A percentile compares a stretch with the other conserved stretches of the same genome.
Evolutionary conservation across 2,329 filamentous ascomycete genomes (phyloP).

Genomic region (Ascochyta rabiei): DNA sequence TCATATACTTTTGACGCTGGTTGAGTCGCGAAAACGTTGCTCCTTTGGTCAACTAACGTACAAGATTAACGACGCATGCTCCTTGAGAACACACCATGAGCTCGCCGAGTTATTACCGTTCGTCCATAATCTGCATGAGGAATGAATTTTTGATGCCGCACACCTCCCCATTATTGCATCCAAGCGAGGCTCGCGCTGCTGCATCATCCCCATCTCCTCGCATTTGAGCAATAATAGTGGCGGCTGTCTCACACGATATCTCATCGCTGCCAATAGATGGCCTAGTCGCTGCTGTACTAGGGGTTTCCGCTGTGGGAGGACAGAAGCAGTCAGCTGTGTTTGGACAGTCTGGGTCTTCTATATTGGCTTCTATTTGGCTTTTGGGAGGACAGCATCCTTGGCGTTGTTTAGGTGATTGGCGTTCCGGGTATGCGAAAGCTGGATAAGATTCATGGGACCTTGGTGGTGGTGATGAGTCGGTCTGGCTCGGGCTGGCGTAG

Average conservation of each 20-base stretch:
- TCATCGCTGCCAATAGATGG: conserved; percentile 12
- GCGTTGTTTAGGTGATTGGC: background rate
- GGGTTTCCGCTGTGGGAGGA: conserved; percentile 13
- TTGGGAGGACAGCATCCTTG: conserved; percentile 8
- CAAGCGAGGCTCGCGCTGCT: conserved; percentile 26
- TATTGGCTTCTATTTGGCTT: background rate
- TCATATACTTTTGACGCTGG: background rate
- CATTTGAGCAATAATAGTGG: conserved; percentile 37
- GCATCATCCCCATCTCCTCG: conserved; percentile 31
- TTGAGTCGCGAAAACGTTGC: background rate
- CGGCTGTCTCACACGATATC: conserved; percentile 38
- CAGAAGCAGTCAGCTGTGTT: conserved; percentile 30
- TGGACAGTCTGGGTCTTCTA: conserved; percentile 21
- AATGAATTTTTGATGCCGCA: conserved; percentile 34
- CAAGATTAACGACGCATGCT: too few species aligned
- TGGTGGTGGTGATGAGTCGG: conserved; percentile 4
- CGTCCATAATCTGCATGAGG: conserved; percentile 35
- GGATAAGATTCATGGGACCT: background rate
- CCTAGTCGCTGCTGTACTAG: background rate
- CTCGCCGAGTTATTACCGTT: conserved; percentile 11
- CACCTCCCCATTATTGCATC: conserved; percentile 21
- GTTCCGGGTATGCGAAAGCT: background rate
- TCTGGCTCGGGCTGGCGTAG: conserved; percentile 11
- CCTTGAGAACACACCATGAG: background rate
- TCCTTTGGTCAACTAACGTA: too few species aligned